Base-by-base conservation (phyloP, 148 eudicot genomes). In the Beta vulgaris region DNA sequence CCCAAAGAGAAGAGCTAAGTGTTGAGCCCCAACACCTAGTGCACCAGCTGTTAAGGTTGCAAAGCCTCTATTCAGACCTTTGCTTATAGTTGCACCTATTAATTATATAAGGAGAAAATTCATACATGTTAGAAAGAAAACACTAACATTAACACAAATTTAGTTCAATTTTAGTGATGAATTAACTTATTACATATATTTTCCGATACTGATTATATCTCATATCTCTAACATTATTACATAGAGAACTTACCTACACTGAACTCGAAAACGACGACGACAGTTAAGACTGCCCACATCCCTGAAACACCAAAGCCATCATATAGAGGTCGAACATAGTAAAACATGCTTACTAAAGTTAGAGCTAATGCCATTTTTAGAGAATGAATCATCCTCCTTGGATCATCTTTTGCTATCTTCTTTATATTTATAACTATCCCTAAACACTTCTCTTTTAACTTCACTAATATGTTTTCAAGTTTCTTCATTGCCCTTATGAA, bases 41-140 rank as follows among this genome's bases (percentile, higher is more conserved):
- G 71, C 78, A 64, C 82, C 87, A 32, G 85, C 85, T 19, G 74
- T 34, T 46, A 82, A 57, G 61, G 87, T 84, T 78, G 85, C 87
- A 34, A 73, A 69, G 18, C 78, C 78, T 60, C 87, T 73, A 28
- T 84, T 84, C 31, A 84, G 63, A 51, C 85, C 85, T 71, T 82
- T 84, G 19, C 85, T 80, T 54, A 84, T 63, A 10, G 87, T 84
- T 32, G 74, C 87, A 53, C 87, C 87, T 84, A 64, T 7, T 32
- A 14, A 6, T 44, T 11, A 48, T 15, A 15, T 28, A 31, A 28
- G 10, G 6, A 49, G 0, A 12, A 49, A 19, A 16, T 18, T 49
- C n/a, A n/a, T n/a, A n/a, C n/a, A n/a, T n/a, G n/a, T n/a, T n/a
- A n/a, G n/a, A n/a, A n/a, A n/a, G n/a, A n/a, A n/a, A n/a, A n/a